These are phyloP conservation scores for Colletotrichum navitas DNA, from an alignment of 2,329 filamentous ascomycete genomes.

Conservation along the genomic window DNA sequence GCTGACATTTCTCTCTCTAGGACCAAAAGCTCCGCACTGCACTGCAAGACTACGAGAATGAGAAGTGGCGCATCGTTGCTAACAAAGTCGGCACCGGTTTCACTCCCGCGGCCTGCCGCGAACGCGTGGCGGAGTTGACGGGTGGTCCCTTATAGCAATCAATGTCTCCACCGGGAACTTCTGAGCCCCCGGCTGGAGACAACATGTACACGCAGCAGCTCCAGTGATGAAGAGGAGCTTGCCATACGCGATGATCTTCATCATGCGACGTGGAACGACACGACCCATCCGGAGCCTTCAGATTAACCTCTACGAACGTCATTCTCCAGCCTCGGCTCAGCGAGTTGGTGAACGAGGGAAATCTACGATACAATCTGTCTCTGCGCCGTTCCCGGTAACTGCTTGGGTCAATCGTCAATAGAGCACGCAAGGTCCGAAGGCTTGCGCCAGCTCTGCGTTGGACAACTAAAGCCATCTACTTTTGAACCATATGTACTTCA, in stretches of 20 bases:
- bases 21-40: conserved; percentile 82
- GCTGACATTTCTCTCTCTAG: conserved; percentile 57
- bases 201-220: conserved; percentile 59
- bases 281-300: conserved; percentile 27
- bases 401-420: conserved; percentile 26
- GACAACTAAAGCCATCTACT: conserved; percentile 11
- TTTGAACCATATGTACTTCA: not conserved
- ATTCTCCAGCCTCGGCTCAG: conserved; percentile 11
- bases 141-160: conserved; percentile 67
- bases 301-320: conserved; percentile 17
- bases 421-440: conserved; percentile 24
- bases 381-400: conserved; percentile 27
- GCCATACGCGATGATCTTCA: conserved; percentile 39
- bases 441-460: conserved; percentile 25
- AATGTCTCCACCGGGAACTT: conserved; percentile 63
- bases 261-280: conserved; percentile 39
- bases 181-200: conserved; percentile 61
- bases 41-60: conserved; percentile 87
- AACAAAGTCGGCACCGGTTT: conserved; percentile 93
- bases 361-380: conserved; percentile 2
- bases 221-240: conserved; percentile 47
- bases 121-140: conserved; percentile 77
- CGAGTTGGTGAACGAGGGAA: conserved; percentile 4
- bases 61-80: conserved; percentile 92
- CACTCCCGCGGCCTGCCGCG: conserved; percentile 87